These are phyloP conservation scores for Batkoa obscura DNA, from an alignment of 371 early-diverging fungal species.

Conservation along the genomic window DNA sequence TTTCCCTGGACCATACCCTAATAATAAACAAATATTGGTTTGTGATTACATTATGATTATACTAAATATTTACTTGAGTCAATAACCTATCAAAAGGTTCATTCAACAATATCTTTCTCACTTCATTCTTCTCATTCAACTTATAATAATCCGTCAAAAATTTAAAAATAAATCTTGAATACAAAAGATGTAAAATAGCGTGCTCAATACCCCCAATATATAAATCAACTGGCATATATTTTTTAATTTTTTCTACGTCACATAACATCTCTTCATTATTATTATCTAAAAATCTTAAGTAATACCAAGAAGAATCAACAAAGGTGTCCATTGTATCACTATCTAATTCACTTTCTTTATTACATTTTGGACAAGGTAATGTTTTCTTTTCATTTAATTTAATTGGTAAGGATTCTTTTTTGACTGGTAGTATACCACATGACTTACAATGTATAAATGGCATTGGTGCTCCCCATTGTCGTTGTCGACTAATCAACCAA, in stretches of 20 bases:
- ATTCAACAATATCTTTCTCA: constrained; percentile 28
- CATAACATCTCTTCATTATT: constrained; percentile 45
- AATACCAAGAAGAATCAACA: constrained; percentile 94
- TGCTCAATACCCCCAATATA: constrained; percentile 93
- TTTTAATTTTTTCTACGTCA: constrained; percentile 27
- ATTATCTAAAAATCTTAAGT: constrained; percentile 62
- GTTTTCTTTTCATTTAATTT: constrained; percentile 33
- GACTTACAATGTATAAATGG: constrained; percentile 79
- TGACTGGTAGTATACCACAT: constrained; percentile 77
- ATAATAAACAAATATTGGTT: neutral
- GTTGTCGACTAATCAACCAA: constrained; percentile 95
- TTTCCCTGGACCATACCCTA: constrained; percentile 87
- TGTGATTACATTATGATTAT: neutral
- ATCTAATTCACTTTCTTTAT: constrained; percentile 55
- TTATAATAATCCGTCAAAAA: constrained; percentile 13
- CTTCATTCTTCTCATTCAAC: neutral
- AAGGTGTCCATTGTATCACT: constrained; percentile 94
- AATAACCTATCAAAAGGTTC: constrained; percentile 73
- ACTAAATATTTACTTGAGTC: constrained; percentile 34
- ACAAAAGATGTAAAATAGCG: constrained; percentile 82
- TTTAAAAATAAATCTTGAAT: constrained; percentile 79
- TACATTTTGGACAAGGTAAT: constrained; percentile 58
- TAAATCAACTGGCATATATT: constrained; percentile 63
- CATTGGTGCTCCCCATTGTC: constrained; percentile 99
- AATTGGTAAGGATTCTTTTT: constrained; percentile 63